Evolutionary conservation across 768 basidiomycete species (phyloP).

Genomic region (Candolleomyces eurysporus): DNA sequence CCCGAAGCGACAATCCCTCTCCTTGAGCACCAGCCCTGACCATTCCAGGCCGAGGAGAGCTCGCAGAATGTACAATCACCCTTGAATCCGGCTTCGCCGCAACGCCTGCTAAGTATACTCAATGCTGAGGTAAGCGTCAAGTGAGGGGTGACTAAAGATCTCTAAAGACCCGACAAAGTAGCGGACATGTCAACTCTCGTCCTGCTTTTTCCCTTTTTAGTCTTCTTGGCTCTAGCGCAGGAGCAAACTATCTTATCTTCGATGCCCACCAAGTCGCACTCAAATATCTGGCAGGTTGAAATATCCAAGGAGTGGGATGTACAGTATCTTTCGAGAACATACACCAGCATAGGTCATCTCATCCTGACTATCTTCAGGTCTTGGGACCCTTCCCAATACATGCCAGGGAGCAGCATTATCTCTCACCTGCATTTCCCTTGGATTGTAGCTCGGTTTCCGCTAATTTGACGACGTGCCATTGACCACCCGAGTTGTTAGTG

Average conservation of each 20-base stretch:
- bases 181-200: no score
- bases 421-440: conserved; percentile 76
- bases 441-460: conserved; percentile 38
- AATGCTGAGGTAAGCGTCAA: no score
- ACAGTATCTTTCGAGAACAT: conserved; percentile 13
- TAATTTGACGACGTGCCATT: conserved; percentile 1
- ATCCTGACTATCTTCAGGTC: conserved; percentile 40
- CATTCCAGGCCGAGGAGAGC: no score
- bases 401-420: conserved; percentile 77
- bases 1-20: no score
- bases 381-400: conserved; percentile 85
- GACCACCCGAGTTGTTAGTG: conserved; percentile 33
- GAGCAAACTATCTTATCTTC: not conserved
- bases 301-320: conserved; percentile 38
- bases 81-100: no score
- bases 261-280: not conserved
- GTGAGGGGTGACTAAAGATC: no score
- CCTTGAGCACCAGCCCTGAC: no score
- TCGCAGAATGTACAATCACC: no score
- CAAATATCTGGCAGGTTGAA: conserved; percentile 21
- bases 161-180: no score
- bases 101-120: no score
- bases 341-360: not conserved
- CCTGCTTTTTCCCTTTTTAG: no score
- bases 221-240: not conserved